phyloP scores from a whole-genome alignment of 1,284 basidiomycete genomes.

The Rhodotorula sp. region DNA sequence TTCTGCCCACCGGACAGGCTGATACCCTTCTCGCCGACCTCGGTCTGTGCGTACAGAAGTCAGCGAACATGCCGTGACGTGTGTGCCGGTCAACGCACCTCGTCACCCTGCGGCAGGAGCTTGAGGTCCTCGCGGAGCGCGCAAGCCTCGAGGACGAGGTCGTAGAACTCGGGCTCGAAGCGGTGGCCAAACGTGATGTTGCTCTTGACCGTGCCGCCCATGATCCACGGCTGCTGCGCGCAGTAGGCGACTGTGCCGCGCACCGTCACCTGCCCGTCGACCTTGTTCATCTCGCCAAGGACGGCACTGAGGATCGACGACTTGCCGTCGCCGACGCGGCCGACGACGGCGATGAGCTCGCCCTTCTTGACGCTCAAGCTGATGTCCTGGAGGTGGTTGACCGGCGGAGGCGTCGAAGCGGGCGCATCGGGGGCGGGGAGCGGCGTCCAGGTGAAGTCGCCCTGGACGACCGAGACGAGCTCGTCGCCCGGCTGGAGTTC shows the following conservation, averaged over 20 bases:
- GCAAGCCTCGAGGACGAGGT: constrained; percentile 63
- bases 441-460: constrained; percentile 52
- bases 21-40: constrained; percentile 74
- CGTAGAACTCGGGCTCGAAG: constrained; percentile 67
- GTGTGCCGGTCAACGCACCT: background rate
- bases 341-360: constrained; percentile 82
- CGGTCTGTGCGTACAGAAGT: constrained; percentile 55
- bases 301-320: constrained; percentile 58
- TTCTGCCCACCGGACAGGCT: constrained; percentile 58
- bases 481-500: constrained; percentile 62
- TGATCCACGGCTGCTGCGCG: constrained; percentile 86
- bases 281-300: constrained; percentile 82
- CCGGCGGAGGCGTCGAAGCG: background rate
- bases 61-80: accelerated
- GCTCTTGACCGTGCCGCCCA: constrained; percentile 75
- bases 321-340: constrained; percentile 91
- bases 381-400: constrained; percentile 74
- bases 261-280: constrained; percentile 70
- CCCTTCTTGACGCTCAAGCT: constrained; percentile 75
- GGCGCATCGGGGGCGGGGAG: constrained; percentile 17
- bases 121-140: constrained; percentile 78
- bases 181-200: constrained; percentile 89
- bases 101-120: constrained; percentile 68
- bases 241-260: constrained; percentile 81
- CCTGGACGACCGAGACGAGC: constrained; percentile 59